These are phyloP conservation scores for Heliamphora pulchella DNA, from an alignment of 179 eudicot species.

Conservation along the genomic window DNA sequence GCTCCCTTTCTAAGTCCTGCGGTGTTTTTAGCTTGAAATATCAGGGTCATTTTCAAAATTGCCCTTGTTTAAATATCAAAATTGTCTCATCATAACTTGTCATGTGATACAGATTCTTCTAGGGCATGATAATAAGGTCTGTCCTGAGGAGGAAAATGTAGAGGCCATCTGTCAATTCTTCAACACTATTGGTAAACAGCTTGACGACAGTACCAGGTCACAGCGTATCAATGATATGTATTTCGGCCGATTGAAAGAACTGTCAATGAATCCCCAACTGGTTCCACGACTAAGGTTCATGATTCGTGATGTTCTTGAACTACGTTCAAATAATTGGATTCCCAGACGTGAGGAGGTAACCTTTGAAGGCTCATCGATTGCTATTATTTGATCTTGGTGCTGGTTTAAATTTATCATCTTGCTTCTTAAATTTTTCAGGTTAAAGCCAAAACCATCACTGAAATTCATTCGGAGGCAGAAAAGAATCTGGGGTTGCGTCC, in stretches of 20 bases:
- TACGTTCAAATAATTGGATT: conserved; percentile 77
- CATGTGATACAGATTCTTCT: conserved; percentile 55
- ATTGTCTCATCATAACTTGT: neutral
- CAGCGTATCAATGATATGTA: conserved; percentile 65
- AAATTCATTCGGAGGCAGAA: conserved; percentile 84
- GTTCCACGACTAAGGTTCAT: conserved; percentile 81
- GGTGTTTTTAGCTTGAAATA: neutral
- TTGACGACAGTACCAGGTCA: conserved; percentile 74
- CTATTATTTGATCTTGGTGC: neutral
- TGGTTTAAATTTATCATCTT: conserved; percentile 1
- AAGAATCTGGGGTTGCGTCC: conserved; percentile 72
- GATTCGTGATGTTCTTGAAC: conserved; percentile 78
- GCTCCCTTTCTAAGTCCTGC: neutral
- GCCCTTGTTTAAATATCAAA: no score
- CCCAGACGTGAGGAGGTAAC: conserved; percentile 94
- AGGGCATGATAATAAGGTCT: conserved; percentile 60
- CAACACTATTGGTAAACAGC: conserved; percentile 95
- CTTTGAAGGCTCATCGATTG: neutral
- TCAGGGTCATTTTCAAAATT: neutral
- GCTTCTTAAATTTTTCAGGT: conserved; percentile 31
- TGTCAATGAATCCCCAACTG: conserved; percentile 59
- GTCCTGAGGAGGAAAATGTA: conserved; percentile 91
- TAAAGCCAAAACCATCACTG: conserved; percentile 77
- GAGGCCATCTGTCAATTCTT: conserved; percentile 95
- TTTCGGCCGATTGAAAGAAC: conserved; percentile 65